Evolutionary conservation across 2,329 filamentous ascomycete genomes (phyloP), one percentile per base, ranked within the genome.

Genomic region (Cryphonectria parasitica): DNA sequence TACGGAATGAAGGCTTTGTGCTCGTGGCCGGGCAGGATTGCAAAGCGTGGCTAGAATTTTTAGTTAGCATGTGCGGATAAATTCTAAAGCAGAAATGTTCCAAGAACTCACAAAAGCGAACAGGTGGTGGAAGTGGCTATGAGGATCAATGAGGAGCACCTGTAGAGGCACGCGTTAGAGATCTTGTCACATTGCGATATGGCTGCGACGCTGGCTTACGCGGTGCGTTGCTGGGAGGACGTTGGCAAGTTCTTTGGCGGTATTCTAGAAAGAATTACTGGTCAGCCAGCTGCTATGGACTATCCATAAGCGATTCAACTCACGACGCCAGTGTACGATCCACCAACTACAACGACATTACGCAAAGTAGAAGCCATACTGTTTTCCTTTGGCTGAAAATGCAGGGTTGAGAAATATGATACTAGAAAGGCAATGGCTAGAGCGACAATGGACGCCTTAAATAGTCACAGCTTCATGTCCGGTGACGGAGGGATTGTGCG

Each of bases 1-100:
- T 84, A 86, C 0, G 85, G 85, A 60, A 86, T 83, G 72, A 86
- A 86, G 0, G 83, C 83, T 67, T 82, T 83, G 66, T 83, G 76
- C 62, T 85, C 84, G 64, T 83, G 77, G n/a, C 79, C 79, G 0
- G 77, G 75, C 1, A 84, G 74, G 28, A 85, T 82, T 8, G 80
- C 79, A 66, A 83, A 85, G 7, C 85, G 79, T 1, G 85, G 84
- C 77, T 79, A 36, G 8, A 10, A 10, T 6, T 25, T 31, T 1
- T 45, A 11, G 1, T 28, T 45, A 28, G n/a, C 41, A 43, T 3
- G 5, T 28, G 61, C 22, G 61, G 5, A 28, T 19, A 17, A 28
- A 43, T 1, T n/a, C 6, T 15, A 43, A 22, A 25, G 36, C 1
- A 3, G 19, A 19, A 31, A 10, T 10, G 17, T 0, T 28, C 7